These are phyloP conservation scores for Spiraea crenata DNA, from an alignment of 331 rosid genomes.

Conservation along the genomic window DNA sequence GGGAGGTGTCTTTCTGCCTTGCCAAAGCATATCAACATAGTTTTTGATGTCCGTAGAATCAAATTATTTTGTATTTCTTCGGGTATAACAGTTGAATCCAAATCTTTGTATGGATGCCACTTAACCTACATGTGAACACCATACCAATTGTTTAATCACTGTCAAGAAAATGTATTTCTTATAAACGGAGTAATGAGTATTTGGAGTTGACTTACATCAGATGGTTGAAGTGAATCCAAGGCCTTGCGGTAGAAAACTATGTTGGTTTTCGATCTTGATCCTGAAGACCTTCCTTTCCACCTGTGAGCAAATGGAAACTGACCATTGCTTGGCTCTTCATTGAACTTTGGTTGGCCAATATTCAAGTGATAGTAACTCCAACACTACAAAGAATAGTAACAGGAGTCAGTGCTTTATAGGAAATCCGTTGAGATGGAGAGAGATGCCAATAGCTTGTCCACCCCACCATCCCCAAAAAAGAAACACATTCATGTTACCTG, in stretches of 20 bases:
- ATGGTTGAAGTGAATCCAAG: slow-evolving; percentile 71
- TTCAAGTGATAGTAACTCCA: slow-evolving; percentile 91
- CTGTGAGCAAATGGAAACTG: slow-evolving; percentile 75
- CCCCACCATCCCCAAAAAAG: neutral
- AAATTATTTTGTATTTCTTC: slow-evolving; percentile 55
- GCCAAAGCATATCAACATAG: slow-evolving; percentile 79
- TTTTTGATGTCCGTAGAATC: slow-evolving; percentile 55
- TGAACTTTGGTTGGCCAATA: slow-evolving; percentile 74
- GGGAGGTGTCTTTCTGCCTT: slow-evolving; percentile 87
- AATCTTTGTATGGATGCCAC: slow-evolving; percentile 80
- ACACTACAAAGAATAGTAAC: slow-evolving; percentile 43
- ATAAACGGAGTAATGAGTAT: neutral
- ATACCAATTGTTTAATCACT: slow-evolving; percentile 10
- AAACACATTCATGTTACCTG: slow-evolving; percentile 48
- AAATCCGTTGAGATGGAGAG: slow-evolving; percentile 8
- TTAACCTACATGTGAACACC: slow-evolving; percentile 55
- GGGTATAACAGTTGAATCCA: slow-evolving; percentile 54
- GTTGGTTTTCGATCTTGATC: slow-evolving; percentile 67
- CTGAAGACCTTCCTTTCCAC: slow-evolving; percentile 79
- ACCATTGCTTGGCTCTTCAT: slow-evolving; percentile 53
- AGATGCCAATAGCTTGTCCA: slow-evolving; percentile 4
- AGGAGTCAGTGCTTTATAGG: slow-evolving; percentile 17
- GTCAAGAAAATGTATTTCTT: neutral
- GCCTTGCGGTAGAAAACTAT: slow-evolving; percentile 78
- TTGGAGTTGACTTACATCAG: slow-evolving; percentile 52